phyloP scores from a whole-genome alignment of 441 rosid genomes.

The Adansonia gregorii region DNA sequence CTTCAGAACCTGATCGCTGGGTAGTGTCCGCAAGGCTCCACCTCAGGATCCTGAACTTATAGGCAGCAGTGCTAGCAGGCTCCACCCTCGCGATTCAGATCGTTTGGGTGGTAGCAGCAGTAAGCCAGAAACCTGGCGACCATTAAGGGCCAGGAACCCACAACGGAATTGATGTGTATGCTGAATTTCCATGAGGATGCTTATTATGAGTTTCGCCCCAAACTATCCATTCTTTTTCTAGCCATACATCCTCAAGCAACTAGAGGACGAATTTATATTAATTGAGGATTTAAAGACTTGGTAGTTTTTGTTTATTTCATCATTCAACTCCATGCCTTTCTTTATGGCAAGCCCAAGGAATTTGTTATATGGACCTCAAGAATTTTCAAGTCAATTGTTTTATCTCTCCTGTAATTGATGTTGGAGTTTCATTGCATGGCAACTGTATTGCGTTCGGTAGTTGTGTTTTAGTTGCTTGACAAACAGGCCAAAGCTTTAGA shows the following conservation, averaged over 20 bases:
- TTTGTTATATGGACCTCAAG: background rate
- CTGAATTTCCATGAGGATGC: background rate
- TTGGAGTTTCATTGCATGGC: background rate
- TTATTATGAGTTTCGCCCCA: background rate
- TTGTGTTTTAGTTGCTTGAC: too few relatives aligned
- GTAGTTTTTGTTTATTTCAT: background rate
- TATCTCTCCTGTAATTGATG: background rate
- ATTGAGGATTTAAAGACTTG: background rate
- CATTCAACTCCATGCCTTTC: too few relatives aligned
- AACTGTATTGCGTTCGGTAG: too few relatives aligned
- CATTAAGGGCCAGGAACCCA: conserved; percentile 9
- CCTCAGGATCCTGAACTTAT: conserved; percentile 47
- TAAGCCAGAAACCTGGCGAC: conserved; percentile 25
- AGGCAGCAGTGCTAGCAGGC: conserved; percentile 35
- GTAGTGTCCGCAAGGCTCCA: conserved; percentile 35
- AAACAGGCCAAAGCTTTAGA: too few relatives aligned
- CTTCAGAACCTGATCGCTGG: conserved; percentile 40
- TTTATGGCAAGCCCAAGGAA: background rate
- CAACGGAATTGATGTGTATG: background rate
- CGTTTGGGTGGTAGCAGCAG: conserved; percentile 40
- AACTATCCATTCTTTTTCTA: background rate
- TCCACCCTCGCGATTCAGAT: conserved; percentile 43
- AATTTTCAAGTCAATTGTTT: background rate
- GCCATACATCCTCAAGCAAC: background rate
- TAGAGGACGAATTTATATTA: background rate